Base-by-base conservation (phyloP, 768 basidiomycete species). In the Suillus paluster region DNA sequence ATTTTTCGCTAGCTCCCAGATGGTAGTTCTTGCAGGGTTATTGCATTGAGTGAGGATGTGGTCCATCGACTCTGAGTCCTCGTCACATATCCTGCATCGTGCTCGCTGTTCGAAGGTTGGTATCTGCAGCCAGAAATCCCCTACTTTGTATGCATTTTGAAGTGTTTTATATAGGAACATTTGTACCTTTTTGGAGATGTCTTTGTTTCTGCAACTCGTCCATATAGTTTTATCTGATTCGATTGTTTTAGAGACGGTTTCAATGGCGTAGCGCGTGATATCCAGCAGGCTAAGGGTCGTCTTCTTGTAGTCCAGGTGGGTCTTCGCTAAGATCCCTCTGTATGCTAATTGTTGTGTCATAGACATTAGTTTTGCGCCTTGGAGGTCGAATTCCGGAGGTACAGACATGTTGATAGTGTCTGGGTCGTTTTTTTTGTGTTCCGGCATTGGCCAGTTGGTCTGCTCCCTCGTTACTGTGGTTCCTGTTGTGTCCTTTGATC, bases 401-500 rank as follows among this genome's bases (percentile, higher is more conserved):
- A 45, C 21, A 12, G 21, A 23, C 11, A 45, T 21, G 45, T 45
- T 21, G 7, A 45, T 3, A 23, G 7, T 21, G 45, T 45, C 45
- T 45, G n/a, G n/a, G n/a, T 45, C 21, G 44, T 10, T 21, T 10
- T 9, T n/a, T 21, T 67, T 68, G 1, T 38, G 66, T 60, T 17
- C 68, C 73, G 38, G 58, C 59, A 6, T 52, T 46, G 0, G 71
- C 75, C 2, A 65, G 63, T 10, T 4, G 41, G 49, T 74, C 69
- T 9, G 73, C 71, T 6, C 36, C 67, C 55, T 72, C 67, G 30
- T 73, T 73, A 4, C 68, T 62, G 15, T 30, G 33, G 23, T 62
- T 25, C 1, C 66, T 66, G 15, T 27, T 60, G 34, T 71, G 71
- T 3, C 70, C 74, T 66, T 75, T 73, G 0, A 73, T 69, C 71